phyloP scores from a whole-genome alignment of 2,329 filamentous ascomycete species.

The Pyricularia grisea region DNA sequence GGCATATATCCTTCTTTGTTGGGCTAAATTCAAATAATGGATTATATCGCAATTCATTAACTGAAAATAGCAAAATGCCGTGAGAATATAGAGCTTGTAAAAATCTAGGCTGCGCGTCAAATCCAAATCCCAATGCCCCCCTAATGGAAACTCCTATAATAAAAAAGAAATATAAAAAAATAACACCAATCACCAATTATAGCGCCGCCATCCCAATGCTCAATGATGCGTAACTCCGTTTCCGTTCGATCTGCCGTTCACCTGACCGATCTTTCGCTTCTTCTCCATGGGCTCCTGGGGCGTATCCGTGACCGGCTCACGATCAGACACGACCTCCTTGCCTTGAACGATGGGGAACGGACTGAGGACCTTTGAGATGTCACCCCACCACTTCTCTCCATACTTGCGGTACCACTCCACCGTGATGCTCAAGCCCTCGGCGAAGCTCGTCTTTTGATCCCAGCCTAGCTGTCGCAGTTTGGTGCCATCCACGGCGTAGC shows the following conservation, averaged over 20 bases:
- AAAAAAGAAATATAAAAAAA: background rate
- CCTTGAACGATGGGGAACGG: constrained; percentile 55
- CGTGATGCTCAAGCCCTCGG: constrained; percentile 52
- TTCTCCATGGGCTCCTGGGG: constrained; percentile 14
- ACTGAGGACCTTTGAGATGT: constrained; percentile 58
- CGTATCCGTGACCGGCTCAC: constrained; percentile 25
- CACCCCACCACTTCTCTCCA: constrained; percentile 62
- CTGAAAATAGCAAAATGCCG: background rate
- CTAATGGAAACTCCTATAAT: background rate
- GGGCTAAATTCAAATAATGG: background rate
- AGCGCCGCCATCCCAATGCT: background rate
- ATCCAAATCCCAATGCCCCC: background rate
- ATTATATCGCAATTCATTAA: background rate
- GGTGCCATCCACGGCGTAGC: constrained; percentile 62
- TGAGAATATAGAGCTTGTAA: background rate
- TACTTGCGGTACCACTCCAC: constrained; percentile 62
- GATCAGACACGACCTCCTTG: constrained; percentile 43
- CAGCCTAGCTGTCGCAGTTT: constrained; percentile 61
- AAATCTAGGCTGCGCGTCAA: background rate
- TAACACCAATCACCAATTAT: background rate
- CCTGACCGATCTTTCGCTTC: constrained; percentile 4
- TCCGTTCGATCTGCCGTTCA: background rate
- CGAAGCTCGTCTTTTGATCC: constrained; percentile 57
- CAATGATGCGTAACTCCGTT: background rate
- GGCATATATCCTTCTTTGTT: background rate